Conservation (phyloP, 139 green algal species). For the Micractinium conductrix region DNA sequence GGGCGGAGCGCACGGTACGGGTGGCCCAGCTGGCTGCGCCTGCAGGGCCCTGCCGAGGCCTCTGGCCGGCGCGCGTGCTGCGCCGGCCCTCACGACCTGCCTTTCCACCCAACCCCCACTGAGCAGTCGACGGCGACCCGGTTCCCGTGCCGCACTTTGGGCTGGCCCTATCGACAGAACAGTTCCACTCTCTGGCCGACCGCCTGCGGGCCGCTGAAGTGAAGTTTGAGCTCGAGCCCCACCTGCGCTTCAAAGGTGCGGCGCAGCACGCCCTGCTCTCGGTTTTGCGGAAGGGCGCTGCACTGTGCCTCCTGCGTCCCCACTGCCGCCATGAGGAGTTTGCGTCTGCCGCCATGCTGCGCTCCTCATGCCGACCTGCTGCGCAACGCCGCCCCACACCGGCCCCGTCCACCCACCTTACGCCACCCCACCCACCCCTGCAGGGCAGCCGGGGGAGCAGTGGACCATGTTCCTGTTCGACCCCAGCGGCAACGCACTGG, state of each 20-base stretch:
- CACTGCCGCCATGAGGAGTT: background rate
- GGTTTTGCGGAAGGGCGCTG: background rate
- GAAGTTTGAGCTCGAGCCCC: constrained; percentile 81
- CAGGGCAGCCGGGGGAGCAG: constrained; percentile 68
- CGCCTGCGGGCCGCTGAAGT: constrained; percentile 53
- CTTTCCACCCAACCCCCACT: too few species aligned
- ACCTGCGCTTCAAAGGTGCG: constrained; percentile 79
- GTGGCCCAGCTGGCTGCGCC: too few species aligned
- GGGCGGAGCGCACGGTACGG: too few species aligned
- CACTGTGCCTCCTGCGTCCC: background rate
- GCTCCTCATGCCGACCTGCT: too few species aligned
- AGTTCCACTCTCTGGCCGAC: constrained; percentile 81
- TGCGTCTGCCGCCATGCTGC: too few species aligned
- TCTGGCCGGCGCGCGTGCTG: too few species aligned
- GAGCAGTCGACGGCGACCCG: constrained; percentile 81
- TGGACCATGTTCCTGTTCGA: constrained; percentile 93
- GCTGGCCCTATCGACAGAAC: constrained; percentile 57
- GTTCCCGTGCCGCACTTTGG: constrained; percentile 93
- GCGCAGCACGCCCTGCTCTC: too few species aligned
- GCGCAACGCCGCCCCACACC: too few species aligned
- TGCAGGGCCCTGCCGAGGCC: too few species aligned
- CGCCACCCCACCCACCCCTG: background rate
- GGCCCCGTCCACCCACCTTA: too few species aligned
- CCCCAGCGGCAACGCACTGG: constrained; percentile 78
- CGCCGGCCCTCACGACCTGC: too few species aligned